Evolutionary conservation across 73 alveolate species (phyloP), one percentile per base, ranked within the genome.

Genomic region (Paramecium sonneborni): DNA sequence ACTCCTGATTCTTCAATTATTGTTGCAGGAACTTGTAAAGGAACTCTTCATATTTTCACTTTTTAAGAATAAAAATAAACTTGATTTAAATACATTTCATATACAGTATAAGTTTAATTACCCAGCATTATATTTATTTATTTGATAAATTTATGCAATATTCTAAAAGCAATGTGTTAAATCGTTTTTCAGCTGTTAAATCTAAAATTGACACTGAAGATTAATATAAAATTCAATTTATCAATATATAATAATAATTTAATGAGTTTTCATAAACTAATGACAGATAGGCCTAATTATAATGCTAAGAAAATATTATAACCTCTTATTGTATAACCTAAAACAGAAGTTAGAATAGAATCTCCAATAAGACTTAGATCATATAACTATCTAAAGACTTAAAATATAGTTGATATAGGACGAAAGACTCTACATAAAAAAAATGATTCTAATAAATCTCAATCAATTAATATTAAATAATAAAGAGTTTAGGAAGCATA

Each of bases 11-110:
- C 90, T 41, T 43, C 90, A 39, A 79, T 79, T 41, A 62, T 44
- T 43, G 90, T 79, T 24, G 90, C 90, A 37, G 90, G 90, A 30
- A 43, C 90, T 14, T 79, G 76, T 20, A 79, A 79, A 44, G 90
- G 90, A 26, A 46, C 74, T 20, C 84, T 62, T 11, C 44, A 62
- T 62, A 62, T 62, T 30, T 62, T 52, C 30, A 52, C 68, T 52
- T 52, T 52, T 52, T 52, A 52, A 52, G 68, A 52, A 52, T 52
- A 52, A 52, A 52, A 52, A 52, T 52, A 52, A 52, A 52, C 68
- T 52, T 52, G 68, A 52, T 52, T 52, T 18, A n/a, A n/a, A n/a
- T 35, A 35, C 2, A 35, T 35, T 52, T 20, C 68, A 52, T 18
- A 52, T 52, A n/a, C 15, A 20, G 34, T 52, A 1, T 52, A 52